Evolutionary conservation across 2,329 filamentous ascomycete genomes (phyloP), one percentile per base, ranked within the genome.

Genomic region (Bipolaris oryzae): DNA sequence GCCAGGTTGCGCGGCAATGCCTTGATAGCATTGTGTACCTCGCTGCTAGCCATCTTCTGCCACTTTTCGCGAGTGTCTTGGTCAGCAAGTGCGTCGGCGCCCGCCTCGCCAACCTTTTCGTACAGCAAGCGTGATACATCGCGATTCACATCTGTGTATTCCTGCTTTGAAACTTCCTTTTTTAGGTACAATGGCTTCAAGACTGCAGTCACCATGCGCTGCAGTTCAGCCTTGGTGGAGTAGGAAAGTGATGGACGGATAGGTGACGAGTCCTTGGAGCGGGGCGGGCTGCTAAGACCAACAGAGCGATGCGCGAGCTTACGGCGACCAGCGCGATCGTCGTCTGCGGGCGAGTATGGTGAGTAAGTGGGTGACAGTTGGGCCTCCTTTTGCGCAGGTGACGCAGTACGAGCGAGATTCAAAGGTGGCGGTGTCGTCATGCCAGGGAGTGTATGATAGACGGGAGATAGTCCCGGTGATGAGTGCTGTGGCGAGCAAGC

Each of bases 71-170:
- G 85, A 53, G 86, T 85, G 25, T 86, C 84, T 20, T 89, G 83
- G 68, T 90, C 85, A 4, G 77, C 72, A 28, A 95, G 82, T 20
- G 76, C 78, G 49, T 76, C 74, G 35, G 81, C 77, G 16, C 73
- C 72, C 56, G 71, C 72, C 57, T 81, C 81, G 5, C 82, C 82
- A 23, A 86, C 82, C 44, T 80, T 79, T 31, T 87, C 92, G 77
- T 99, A 99, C 56, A 99, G 81, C 78, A 89, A 90, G 55, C 92
- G 89, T 39, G 92, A 97, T 33, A 98, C 88, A 58, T 90, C 89
- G 60, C 92, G 88, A 73, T 98, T 98, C 77, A 98, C 96, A 54
- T 87, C 87, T 2, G 91, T 94, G 75, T 96, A 99, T 76, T 97
- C 89, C 57, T 96, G 91, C 65, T 92, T 91, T 16, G 88, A 92